These are phyloP conservation scores for Beverwykella pulmonaria DNA, from an alignment of 495 filamentous ascomycete genomes.

Conservation along the genomic window DNA sequence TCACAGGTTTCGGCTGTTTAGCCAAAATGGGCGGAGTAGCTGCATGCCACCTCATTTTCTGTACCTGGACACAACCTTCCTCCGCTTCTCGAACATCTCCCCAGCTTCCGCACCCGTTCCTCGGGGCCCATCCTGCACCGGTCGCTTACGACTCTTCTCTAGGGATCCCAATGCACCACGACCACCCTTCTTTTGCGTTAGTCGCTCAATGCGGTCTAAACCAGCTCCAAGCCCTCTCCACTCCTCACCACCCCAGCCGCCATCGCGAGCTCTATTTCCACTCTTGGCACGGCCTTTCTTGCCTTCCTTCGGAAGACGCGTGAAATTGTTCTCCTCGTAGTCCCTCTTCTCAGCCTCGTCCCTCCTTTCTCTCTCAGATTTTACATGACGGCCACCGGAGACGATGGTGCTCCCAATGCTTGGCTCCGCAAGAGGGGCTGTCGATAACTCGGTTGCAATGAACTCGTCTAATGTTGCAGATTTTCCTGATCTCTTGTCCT, in stretches of 20 bases:
- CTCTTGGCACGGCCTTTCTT: conserved; percentile 71
- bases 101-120: conserved; percentile 63
- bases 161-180: conserved; percentile 61
- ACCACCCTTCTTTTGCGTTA: conserved; percentile 66
- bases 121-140: conserved; percentile 61
- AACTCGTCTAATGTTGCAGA: conserved; percentile 86
- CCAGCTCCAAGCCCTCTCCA: conserved; percentile 78
- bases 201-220: conserved; percentile 71
- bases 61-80: conserved; percentile 54
- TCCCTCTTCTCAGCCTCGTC: conserved; percentile 70
- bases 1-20: not conserved
- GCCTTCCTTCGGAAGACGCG: conserved; percentile 75
- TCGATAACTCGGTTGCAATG: conserved; percentile 74
- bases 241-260: conserved; percentile 79
- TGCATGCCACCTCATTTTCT: conserved; percentile 13
- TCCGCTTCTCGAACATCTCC: conserved; percentile 71
- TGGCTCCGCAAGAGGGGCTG: conserved; percentile 74
- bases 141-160: conserved; percentile 81
- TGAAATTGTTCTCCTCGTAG: conserved; percentile 88
- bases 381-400: conserved; percentile 68
- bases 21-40: not conserved
- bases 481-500: conserved; percentile 53
- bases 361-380: conserved; percentile 68
- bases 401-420: conserved; percentile 83
- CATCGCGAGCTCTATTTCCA: conserved; percentile 53